Evolutionary conservation across 2,329 filamentous ascomycete species (phyloP).

Genomic region (Dactylellina parvicollis): DNA sequence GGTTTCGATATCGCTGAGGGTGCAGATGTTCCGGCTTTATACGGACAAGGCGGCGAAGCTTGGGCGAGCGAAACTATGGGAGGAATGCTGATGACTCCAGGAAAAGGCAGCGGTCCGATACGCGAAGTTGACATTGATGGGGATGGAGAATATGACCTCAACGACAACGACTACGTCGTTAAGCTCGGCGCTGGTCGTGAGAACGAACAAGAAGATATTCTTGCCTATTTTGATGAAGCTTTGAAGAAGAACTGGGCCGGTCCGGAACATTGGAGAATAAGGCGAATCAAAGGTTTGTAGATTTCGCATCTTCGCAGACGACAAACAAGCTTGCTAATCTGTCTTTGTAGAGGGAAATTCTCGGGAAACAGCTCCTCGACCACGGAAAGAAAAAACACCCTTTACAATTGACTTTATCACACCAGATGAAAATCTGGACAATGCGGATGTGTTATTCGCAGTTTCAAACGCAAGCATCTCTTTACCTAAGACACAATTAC

Average conservation of each 20-base stretch:
- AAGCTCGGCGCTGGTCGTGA: conserved; percentile 71
- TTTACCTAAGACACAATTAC: conserved; percentile 93
- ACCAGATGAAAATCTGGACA: conserved; percentile 74
- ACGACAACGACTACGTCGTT: conserved; percentile 75
- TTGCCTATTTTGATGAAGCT: conserved; percentile 98
- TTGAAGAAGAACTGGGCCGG: conserved; percentile 97
- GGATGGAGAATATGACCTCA: conserved; percentile 70
- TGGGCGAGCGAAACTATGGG: conserved; percentile 85
- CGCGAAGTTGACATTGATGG: conserved; percentile 66
- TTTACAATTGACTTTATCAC: conserved; percentile 92
- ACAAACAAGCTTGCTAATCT: background rate
- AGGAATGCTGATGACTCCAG: conserved; percentile 79
- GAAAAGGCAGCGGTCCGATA: conserved; percentile 65
- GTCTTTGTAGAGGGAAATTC: conserved; percentile 29
- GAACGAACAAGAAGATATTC: conserved; percentile 86
- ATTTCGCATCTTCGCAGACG: background rate
- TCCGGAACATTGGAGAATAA: conserved; percentile 98
- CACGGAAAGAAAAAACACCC: conserved; percentile 92
- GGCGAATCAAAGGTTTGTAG: conserved; percentile 81
- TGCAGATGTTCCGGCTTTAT: conserved; percentile 77
- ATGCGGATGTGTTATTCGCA: conserved; percentile 82
- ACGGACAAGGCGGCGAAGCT: conserved; percentile 93
- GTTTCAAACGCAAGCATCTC: conserved; percentile 82
- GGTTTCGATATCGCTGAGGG: conserved; percentile 80
- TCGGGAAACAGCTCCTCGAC: conserved; percentile 62